Evolutionary conservation across 768 basidiomycete genomes (phyloP).

Genomic region (Agaricus subrufescens): DNA sequence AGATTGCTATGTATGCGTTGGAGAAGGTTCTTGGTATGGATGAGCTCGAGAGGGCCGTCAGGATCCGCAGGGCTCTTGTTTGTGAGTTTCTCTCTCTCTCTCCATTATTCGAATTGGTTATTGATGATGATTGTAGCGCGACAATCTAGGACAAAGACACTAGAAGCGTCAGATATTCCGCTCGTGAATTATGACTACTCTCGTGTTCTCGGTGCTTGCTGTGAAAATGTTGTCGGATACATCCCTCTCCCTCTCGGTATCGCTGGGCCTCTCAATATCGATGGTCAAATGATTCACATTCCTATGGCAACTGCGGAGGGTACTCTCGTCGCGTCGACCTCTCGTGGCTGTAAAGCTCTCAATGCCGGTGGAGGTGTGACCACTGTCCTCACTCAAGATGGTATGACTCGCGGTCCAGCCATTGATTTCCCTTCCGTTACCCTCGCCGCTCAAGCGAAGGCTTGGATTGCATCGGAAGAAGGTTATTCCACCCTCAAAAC

Average conservation of each 20-base stretch:
- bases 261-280: constrained; percentile 91
- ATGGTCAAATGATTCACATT: constrained; percentile 79
- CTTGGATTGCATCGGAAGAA: constrained; percentile 80
- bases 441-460: constrained; percentile 77
- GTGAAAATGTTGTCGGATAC: constrained; percentile 98
- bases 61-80: constrained; percentile 81
- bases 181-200: constrained; percentile 88
- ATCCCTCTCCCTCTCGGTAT: constrained; percentile 95
- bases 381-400: constrained; percentile 88
- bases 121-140: constrained; percentile 51
- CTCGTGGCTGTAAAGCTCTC: constrained; percentile 95
- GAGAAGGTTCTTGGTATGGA: constrained; percentile 81
- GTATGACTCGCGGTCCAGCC: constrained; percentile 98
- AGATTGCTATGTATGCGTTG: constrained; percentile 91
- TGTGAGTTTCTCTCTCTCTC: constrained; percentile 51
- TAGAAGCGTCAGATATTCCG: constrained; percentile 82
- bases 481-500: constrained; percentile 72
- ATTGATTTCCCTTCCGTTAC: constrained; percentile 87
- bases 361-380: constrained; percentile 95
- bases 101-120: neutral
- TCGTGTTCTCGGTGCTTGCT: constrained; percentile 92
- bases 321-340: constrained; percentile 95
- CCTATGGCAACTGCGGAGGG: constrained; percentile 99
- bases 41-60: constrained; percentile 82
- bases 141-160: constrained; percentile 73